Base-by-base conservation (phyloP, 2,329 filamentous ascomycete species). In the Trichophyton schoenleinii region DNA sequence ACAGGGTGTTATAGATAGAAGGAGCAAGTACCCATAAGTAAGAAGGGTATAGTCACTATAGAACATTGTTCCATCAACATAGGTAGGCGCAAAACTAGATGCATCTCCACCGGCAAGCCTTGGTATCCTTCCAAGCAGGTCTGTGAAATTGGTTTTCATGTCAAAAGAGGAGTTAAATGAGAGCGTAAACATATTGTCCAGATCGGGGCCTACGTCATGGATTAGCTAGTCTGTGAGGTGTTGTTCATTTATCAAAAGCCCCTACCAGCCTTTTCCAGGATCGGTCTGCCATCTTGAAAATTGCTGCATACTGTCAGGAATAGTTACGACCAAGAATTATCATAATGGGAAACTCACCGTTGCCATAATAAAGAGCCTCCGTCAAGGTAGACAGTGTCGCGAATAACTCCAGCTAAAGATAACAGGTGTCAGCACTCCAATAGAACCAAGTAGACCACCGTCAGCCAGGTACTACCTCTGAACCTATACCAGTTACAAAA, bases 311-410 rank as follows among this genome's bases (percentile, higher is more conserved):
- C 3, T 36, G n/a, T 42, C 15, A 58, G 15, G 48, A 48, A 34
- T 18, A 4, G 5, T 9, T 8, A 18, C 8, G 44, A 49, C 13
- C n/a, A 36, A 1, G 18, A 9, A 22, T 15, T 34, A 55, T 41
- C 57, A 57, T 46, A 59, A 59, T 28, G 36, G 38, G 65, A 59
- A 36, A 41, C 66, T 60, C 62, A 71, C 69, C 78, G 77, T 38
- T 72, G 64, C 83, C 84, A 87, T 63, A 64, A 77, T 9, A 86
- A 69, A 48, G 69, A 64, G 2, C 86, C 86, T 42, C 86, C 86
- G 68, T 88, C 85, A 22, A 88, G 70, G 67, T 86, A 88, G 15
- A 87, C 72, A 1, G 79, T 84, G 66, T 88, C 83, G 48, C 79
- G 79, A 41, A 87, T 72, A 2, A 84, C 72, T 42, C 80, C 79